Evolutionary conservation across 2,329 filamentous ascomycete genomes (phyloP).

Genomic region (Talaromyces verruculosus): DNA sequence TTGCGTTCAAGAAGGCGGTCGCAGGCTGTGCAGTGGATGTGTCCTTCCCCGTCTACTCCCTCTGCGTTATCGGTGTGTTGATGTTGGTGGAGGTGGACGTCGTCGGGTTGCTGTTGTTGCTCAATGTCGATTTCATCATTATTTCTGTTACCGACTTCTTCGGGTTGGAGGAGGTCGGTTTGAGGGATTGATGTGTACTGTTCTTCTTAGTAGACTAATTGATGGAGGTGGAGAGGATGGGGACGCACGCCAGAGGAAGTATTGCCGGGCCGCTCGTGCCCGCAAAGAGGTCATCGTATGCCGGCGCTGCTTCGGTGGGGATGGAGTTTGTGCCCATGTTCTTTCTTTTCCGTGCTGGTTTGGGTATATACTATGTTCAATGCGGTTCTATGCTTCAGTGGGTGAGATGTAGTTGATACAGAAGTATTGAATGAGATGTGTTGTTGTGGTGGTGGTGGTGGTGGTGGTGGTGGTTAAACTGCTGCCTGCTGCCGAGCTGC

Average conservation of each 20-base stretch:
- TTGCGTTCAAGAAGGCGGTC: constrained; percentile 15
- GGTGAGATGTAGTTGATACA: neutral
- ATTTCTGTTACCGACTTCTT: neutral
- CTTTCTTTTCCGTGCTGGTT: too few relatives aligned
- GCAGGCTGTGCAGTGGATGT: constrained; percentile 14
- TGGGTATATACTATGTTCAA: too few relatives aligned
- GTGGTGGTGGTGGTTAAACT: neutral
- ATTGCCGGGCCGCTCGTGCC: constrained; percentile 1
- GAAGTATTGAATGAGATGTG: neutral
- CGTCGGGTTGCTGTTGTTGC: neutral
- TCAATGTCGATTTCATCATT: neutral
- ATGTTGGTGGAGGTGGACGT: neutral
- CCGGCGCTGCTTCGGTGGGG: constrained; percentile 4
- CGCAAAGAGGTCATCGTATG: constrained; percentile 14
- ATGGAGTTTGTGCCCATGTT: constrained; percentile 2
- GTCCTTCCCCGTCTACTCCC: neutral
- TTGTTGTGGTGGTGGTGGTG: too few relatives aligned
- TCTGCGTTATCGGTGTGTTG: neutral
- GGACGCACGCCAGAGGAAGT: constrained; percentile 6
- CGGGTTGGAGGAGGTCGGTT: neutral
- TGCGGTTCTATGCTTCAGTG: neutral
- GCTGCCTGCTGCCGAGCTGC: constrained; percentile 4
- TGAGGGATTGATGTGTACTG: constrained; percentile 12
- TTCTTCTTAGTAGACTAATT: neutral
- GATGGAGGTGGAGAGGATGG: neutral